Conservation (phyloP, 768 basidiomycete genomes). For the Tricholoma sp. region DNA sequence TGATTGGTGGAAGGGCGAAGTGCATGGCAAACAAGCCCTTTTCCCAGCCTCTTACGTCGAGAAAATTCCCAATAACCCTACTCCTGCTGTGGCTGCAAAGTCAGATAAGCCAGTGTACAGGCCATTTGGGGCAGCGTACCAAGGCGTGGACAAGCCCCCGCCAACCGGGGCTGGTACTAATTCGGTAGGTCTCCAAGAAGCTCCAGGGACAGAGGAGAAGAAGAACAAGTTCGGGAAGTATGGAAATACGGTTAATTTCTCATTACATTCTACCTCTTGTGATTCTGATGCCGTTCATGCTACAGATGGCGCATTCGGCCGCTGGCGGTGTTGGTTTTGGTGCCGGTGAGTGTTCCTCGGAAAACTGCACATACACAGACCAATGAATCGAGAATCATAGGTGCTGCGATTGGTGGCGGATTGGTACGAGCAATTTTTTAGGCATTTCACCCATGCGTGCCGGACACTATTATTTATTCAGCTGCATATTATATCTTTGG, state of each 20-base stretch:
- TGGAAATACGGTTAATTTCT: constrained; percentile 43
- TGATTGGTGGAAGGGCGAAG: constrained; percentile 86
- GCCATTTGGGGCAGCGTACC: constrained; percentile 5
- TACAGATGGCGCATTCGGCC: constrained; percentile 47
- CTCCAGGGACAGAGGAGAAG: constrained; percentile 36
- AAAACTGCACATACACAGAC: not conserved
- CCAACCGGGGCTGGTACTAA: constrained; percentile 3
- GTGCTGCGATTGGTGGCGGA: constrained; percentile 30
- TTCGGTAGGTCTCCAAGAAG: constrained; percentile 20
- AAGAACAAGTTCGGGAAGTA: constrained; percentile 44
- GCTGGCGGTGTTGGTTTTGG: constrained; percentile 72
- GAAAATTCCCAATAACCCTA: constrained; percentile 28
- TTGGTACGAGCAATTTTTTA: constrained; percentile 30
- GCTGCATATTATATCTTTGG: not conserved
- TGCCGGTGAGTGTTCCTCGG: constrained; percentile 40
- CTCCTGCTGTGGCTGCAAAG: constrained; percentile 4
- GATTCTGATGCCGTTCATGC: not conserved
- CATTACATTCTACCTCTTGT: not conserved
- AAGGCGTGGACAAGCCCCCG: constrained; percentile 5
- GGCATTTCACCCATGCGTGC: not conserved
- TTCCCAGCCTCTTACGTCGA: constrained; percentile 77
- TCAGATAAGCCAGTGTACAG: constrained; percentile 14
- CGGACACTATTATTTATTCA: not conserved
- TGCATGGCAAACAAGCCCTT: constrained; percentile 57
- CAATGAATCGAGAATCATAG: constrained; percentile 7